A percentile compares a stretch with the other conserved stretches of the same genome.
These are phyloP conservation scores for Coemansia sp. DNA, from an alignment of 192 early-diverging fungal species.

Conservation along the genomic window DNA sequence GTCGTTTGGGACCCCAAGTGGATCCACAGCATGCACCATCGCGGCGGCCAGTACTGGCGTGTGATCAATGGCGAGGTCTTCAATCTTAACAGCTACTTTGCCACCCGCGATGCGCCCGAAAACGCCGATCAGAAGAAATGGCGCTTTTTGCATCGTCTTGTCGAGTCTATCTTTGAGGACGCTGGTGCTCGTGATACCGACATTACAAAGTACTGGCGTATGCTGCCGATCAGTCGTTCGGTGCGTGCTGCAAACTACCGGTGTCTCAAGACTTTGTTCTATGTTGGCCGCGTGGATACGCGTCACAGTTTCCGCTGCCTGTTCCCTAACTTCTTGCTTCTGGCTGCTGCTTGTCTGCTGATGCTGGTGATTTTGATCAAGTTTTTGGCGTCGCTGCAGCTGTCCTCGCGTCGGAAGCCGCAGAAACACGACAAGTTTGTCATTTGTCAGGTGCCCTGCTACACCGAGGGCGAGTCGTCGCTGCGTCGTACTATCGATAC, in stretches of 20 bases:
- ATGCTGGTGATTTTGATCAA: constrained; percentile 81
- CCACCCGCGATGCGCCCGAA: constrained; percentile 33
- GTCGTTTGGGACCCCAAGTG: constrained; percentile 61
- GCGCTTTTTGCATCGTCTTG: constrained; percentile 33
- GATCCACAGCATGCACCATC: constrained; percentile 56
- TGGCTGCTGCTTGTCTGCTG: constrained; percentile 76
- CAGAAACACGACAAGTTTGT: constrained; percentile 92
- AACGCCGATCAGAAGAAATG: constrained; percentile 29
- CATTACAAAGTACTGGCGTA: constrained; percentile 47
- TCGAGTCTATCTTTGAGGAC: constrained; percentile 62
- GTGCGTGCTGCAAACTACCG: constrained; percentile 56
- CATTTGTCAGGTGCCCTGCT: constrained; percentile 93
- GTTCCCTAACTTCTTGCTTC: constrained; percentile 83
- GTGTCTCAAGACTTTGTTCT: constrained; percentile 87
- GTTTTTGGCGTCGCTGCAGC: constrained; percentile 78
- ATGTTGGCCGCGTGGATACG: constrained; percentile 81
- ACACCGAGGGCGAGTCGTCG: constrained; percentile 89
- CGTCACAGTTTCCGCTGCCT: constrained; percentile 71
- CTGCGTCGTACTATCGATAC: constrained; percentile 82
- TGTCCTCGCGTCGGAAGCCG: constrained; percentile 66
- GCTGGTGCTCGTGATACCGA: constrained; percentile 53
- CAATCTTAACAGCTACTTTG: constrained; percentile 64
- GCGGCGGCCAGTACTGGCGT: constrained; percentile 58
- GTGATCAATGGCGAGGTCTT: constrained; percentile 68
- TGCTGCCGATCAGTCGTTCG: constrained; percentile 16